A percentile compares a stretch with the other conserved stretches of the same genome.
Evolutionary conservation across 1,284 basidiomycete species (phyloP).

Genomic region (Apiotrichum sp.): DNA sequence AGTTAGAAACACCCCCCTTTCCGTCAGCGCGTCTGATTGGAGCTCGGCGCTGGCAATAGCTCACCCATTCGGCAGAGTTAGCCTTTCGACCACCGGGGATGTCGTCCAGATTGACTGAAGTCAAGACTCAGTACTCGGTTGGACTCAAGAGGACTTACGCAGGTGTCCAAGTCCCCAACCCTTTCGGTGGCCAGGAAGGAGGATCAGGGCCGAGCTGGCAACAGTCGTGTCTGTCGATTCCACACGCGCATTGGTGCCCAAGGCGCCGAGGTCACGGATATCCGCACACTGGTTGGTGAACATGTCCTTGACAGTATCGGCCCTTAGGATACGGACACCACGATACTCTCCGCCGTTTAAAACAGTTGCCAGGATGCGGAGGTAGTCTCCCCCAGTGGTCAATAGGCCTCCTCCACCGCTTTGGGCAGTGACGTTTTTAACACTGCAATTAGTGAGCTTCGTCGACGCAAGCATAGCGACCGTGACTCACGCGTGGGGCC

Average conservation of each 20-base stretch:
- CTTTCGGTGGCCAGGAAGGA: slow-evolving; percentile 13
- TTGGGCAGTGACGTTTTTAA: not conserved
- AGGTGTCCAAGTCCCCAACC: slow-evolving; percentile 24
- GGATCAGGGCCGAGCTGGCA: slow-evolving; percentile 6
- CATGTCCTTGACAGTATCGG: slow-evolving; percentile 17
- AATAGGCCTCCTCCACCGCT: slow-evolving; percentile 17
- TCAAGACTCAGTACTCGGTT: not conserved
- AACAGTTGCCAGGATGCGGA: slow-evolving; percentile 13
- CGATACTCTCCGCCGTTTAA: slow-evolving; percentile 8
- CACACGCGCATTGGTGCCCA: slow-evolving; percentile 8
- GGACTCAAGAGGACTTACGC: slow-evolving; percentile 7
- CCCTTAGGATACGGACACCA: slow-evolving; percentile 16
- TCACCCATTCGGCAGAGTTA: slow-evolving; percentile 23
- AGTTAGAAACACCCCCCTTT: slow-evolving; percentile 22
- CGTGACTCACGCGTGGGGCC: too few relatives aligned
- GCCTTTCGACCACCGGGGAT: slow-evolving; percentile 14
- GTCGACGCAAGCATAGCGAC: too few relatives aligned
- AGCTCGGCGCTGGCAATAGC: not conserved
- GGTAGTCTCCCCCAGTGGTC: slow-evolving; percentile 17
- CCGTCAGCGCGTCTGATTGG: not conserved
- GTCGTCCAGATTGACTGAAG: slow-evolving; percentile 22
- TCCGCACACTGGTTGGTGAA: slow-evolving; percentile 17
- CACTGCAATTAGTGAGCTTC: too few relatives aligned
- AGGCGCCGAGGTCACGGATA: slow-evolving; percentile 14
- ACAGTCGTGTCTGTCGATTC: slow-evolving; percentile 9